Conservation (phyloP, 31 red algal genomes). For the Bonnemaisonia californica region DNA sequence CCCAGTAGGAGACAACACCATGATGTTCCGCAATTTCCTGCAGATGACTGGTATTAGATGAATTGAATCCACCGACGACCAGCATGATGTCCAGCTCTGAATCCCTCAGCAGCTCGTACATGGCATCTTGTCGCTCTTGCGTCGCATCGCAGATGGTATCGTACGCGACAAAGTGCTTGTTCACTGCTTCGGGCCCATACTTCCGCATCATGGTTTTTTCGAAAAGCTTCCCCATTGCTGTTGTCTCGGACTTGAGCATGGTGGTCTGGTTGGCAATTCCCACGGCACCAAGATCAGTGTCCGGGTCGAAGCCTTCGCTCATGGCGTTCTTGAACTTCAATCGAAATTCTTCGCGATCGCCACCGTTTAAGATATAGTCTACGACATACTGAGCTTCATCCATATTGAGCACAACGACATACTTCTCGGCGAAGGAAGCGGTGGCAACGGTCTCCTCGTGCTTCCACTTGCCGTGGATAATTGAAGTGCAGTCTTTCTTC, state of each 20-base stretch:
- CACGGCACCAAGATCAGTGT: conserved; percentile 76
- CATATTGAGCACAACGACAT: conserved; percentile 87
- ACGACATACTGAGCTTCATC: conserved; percentile 84
- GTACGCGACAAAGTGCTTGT: conserved; percentile 87
- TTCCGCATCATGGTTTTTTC: conserved; percentile 94
- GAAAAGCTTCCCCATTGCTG: conserved; percentile 92
- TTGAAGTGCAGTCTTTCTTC: conserved; percentile 70
- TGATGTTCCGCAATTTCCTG: conserved; percentile 93
- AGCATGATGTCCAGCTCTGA: conserved; percentile 77
- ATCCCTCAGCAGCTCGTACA: conserved; percentile 82
- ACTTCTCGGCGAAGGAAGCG: conserved; percentile 93
- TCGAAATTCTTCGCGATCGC: conserved; percentile 83
- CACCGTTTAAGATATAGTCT: conserved; percentile 90
- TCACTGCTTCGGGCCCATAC: conserved; percentile 82
- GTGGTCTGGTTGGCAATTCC: conserved; percentile 98
- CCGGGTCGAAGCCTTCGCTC: conserved; percentile 91
- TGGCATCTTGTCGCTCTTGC: conserved; percentile 98
- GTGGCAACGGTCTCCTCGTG: conserved; percentile 99
- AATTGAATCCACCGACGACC: conserved; percentile 98
- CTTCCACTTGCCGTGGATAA: conserved; percentile 98
- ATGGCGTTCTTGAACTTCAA: conserved; percentile 92
- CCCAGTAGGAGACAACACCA: conserved; percentile 77
- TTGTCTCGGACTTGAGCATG: conserved; percentile 97
- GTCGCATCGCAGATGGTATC: conserved; percentile 99
- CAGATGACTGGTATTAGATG: conserved; percentile 94